phyloP scores from a whole-genome alignment of 1,284 basidiomycete genomes.

The Boletellus dicymbophilus region DNA sequence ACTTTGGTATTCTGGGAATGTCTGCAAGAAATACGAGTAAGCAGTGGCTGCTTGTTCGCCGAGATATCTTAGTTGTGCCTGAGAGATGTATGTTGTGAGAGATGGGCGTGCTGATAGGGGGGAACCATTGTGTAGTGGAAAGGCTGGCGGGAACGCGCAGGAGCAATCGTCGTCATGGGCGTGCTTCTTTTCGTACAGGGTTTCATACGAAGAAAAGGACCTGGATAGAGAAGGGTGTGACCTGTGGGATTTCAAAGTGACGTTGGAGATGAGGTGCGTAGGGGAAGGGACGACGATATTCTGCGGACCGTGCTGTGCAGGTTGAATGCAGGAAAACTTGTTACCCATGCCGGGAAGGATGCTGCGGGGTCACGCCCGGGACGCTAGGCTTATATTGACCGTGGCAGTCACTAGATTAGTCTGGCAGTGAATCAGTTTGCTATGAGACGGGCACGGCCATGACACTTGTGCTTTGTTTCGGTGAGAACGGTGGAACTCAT shows the following conservation, averaged over 20 bases:
- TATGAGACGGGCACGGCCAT: background rate
- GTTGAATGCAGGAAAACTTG: constrained; percentile 33
- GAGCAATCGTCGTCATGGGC: constrained; percentile 16
- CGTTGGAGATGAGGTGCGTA: constrained; percentile 37
- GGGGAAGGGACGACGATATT: constrained; percentile 17
- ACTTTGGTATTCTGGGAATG: constrained; percentile 52
- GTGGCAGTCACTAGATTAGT: too few relatives aligned
- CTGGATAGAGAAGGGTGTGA: constrained; percentile 37
- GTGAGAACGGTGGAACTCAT: background rate
- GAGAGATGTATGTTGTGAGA: constrained; percentile 31
- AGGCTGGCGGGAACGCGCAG: constrained; percentile 1
- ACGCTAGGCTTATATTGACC: too few relatives aligned
- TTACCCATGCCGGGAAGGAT: constrained; percentile 41
- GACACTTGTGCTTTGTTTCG: background rate
- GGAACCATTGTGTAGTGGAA: background rate
- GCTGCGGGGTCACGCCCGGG: too few relatives aligned
- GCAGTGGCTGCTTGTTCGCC: constrained; percentile 33
- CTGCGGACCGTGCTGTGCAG: constrained; percentile 21
- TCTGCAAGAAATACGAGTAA: constrained; percentile 43
- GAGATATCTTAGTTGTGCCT: constrained; percentile 17
- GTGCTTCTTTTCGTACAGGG: constrained; percentile 34
- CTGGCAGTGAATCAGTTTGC: background rate
- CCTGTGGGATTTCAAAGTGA: constrained; percentile 39
- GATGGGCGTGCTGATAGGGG: constrained; percentile 4
- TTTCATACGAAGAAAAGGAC: constrained; percentile 32